Base-by-base conservation (phyloP, 2,329 filamentous ascomycete species). In the Phoma sp. region DNA sequence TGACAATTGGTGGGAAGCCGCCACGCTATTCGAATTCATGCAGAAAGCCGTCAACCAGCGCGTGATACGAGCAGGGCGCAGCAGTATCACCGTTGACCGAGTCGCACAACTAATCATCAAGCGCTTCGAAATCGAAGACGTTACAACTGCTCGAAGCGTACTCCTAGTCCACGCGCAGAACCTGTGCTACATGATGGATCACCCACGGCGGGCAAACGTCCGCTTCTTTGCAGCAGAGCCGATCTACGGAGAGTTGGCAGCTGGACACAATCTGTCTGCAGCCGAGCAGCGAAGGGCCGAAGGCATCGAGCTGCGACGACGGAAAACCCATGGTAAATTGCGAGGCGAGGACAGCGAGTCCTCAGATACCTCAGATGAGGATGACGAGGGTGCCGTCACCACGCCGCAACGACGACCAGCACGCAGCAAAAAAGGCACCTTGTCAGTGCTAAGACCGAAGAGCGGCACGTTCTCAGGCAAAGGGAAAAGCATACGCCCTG, bases 11-110 rank as follows among this genome's bases (percentile, higher is more conserved):
- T 76, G 73, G 71, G 67, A 72, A 49, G 66, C 72, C 7, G 62
- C 71, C 6, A 65, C 67, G 14, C 54, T 77, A 4, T 77, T 75
- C 55, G 73, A 75, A 29, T 73, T 76, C 54, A 75, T 76, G 64
- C 72, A 74, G 42, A 75, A 72, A 43, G 69, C 69, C 18, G 65
- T 74, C 6, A 73, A 71, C 32, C 71, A 73, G 35, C 62, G 65
- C 9, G 61, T 59, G 13, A 40, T 76, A 13, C 62, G 62, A 38
- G 58, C 60, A 18, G 69, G 65, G 1, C 62, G 64, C 29, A 62
- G 70, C n/a, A 65, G 70, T 40, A 67, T 75, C 13, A 75, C 66
- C 0, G 22, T 73, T 4, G 65, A 68, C 9, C 64, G 63, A n/a
- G 61, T 75, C 13, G 71, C 73, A 5, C 66, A 69, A 39, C 55